Evolutionary conservation across 345 rosid genomes (phyloP).

Genomic region (Schrenkiella parvula): DNA sequence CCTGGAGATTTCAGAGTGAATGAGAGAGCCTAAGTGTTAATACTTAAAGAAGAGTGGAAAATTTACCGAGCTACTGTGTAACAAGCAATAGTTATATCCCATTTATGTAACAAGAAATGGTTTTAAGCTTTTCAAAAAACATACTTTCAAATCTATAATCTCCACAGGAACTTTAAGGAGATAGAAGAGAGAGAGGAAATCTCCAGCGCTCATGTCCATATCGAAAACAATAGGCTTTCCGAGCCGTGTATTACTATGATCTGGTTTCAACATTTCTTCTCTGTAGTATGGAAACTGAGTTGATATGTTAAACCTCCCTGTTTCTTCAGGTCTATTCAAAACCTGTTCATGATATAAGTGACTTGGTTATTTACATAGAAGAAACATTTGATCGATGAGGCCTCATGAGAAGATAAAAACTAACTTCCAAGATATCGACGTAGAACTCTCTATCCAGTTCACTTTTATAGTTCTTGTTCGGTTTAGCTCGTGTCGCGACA

Average conservation of each 20-base stretch:
- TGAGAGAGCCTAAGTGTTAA: neutral
- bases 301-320: slow-evolving; percentile 69
- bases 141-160: slow-evolving; percentile 65
- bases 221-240: slow-evolving; percentile 85
- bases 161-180: slow-evolving; percentile 82
- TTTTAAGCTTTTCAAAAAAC: neutral
- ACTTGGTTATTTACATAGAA: neutral
- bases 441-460: slow-evolving; percentile 59
- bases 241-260: slow-evolving; percentile 38
- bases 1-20: slow-evolving; percentile 38
- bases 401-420: slow-evolving; percentile 6
- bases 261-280: slow-evolving; percentile 55
- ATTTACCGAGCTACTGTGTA: neutral
- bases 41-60: neutral
- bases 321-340: slow-evolving; percentile 50
- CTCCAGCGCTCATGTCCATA: slow-evolving; percentile 98
- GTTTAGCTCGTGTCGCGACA: slow-evolving; percentile 74
- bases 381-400: neutral
- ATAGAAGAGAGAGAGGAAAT: slow-evolving; percentile 73
- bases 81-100: neutral
- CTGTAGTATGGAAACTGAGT: slow-evolving; percentile 68
- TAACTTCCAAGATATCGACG: slow-evolving; percentile 76
- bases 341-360: slow-evolving; percentile 43
- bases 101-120: neutral
- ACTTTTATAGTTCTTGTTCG: slow-evolving; percentile 40